Conservation (phyloP, 768 basidiomycete genomes). For the Suillus cothurnatus region DNA sequence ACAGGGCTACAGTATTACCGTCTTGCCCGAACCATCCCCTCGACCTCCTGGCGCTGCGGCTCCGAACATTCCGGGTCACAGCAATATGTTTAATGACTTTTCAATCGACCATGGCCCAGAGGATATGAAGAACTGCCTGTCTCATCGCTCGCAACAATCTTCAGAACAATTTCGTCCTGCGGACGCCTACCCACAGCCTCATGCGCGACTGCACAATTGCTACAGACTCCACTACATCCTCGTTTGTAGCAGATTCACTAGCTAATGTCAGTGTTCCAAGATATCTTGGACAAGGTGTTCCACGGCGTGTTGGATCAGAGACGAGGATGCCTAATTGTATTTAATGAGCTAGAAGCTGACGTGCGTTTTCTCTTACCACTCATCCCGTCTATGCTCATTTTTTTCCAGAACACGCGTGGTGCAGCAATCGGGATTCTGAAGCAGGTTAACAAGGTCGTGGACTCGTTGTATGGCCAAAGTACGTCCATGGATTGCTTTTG, state of each 20-base stretch:
- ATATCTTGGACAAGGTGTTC: conserved; percentile 93
- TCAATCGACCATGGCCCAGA: not conserved
- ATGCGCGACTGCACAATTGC: conserved; percentile 25
- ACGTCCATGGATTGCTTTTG: conserved; percentile 1
- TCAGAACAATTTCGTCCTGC: conserved; percentile 22
- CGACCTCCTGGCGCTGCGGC: conserved; percentile 33
- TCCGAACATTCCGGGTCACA: conserved; percentile 29
- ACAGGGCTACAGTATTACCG: conserved; percentile 10
- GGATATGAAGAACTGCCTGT: conserved; percentile 14
- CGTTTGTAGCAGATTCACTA: no score
- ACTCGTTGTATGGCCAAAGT: conserved; percentile 91
- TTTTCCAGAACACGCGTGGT: conserved; percentile 48
- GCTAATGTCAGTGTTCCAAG: no score
- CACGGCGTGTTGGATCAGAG: conserved; percentile 96
- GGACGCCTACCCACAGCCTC: conserved; percentile 19
- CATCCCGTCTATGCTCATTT: not conserved
- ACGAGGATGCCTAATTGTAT: conserved; percentile 88
- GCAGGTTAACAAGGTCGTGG: conserved; percentile 90
- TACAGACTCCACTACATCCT: conserved; percentile 29
- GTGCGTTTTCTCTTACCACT: conserved; percentile 46
- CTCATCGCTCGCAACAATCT: conserved; percentile 22
- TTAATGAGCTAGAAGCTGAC: conserved; percentile 82
- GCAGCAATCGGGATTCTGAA: conserved; percentile 88
- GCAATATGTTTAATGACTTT: conserved; percentile 21
- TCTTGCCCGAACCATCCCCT: conserved; percentile 22